phyloP scores from a whole-genome alignment of 495 filamentous ascomycete species.

The Cercophora scortea region DNA sequence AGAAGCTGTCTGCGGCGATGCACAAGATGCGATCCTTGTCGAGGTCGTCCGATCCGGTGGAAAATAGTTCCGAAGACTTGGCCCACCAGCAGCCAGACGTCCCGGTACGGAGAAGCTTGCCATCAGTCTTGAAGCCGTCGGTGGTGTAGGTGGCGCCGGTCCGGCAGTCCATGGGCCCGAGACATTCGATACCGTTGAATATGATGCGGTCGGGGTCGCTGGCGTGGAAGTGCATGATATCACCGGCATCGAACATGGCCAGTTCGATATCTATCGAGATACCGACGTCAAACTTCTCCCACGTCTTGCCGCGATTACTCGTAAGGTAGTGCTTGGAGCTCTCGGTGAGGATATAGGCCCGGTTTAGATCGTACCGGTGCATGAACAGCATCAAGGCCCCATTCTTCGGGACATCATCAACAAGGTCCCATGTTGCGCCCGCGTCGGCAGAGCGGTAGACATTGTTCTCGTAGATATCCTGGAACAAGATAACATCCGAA shows the following conservation, averaged over 20 bases:
- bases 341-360: slow-evolving; percentile 68
- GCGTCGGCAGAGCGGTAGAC: slow-evolving; percentile 70
- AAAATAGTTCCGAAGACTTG: slow-evolving; percentile 63
- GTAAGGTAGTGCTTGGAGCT: slow-evolving; percentile 71
- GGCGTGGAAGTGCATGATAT: slow-evolving; percentile 68
- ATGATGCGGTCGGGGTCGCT: slow-evolving; percentile 73
- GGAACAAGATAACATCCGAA: slow-evolving; percentile 66
- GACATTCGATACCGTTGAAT: slow-evolving; percentile 66
- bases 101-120: slow-evolving; percentile 52
- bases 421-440: slow-evolving; percentile 62
- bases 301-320: slow-evolving; percentile 67
- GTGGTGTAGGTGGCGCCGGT: slow-evolving; percentile 68
- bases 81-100: slow-evolving; percentile 79
- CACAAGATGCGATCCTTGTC: slow-evolving; percentile 66
- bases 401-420: slow-evolving; percentile 56
- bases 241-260: slow-evolving; percentile 24
- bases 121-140: slow-evolving; percentile 65
- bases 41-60: slow-evolving; percentile 48
- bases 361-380: slow-evolving; percentile 69
- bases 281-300: slow-evolving; percentile 61
- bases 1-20: slow-evolving; percentile 59
- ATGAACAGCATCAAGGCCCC: slow-evolving; percentile 51
- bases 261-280: slow-evolving; percentile 27
- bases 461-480: slow-evolving; percentile 44
- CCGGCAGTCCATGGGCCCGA: slow-evolving; percentile 40